Evolutionary conservation across 129 eudicot genomes (phyloP).

Genomic region (Smallanthus sonchifolius): DNA sequence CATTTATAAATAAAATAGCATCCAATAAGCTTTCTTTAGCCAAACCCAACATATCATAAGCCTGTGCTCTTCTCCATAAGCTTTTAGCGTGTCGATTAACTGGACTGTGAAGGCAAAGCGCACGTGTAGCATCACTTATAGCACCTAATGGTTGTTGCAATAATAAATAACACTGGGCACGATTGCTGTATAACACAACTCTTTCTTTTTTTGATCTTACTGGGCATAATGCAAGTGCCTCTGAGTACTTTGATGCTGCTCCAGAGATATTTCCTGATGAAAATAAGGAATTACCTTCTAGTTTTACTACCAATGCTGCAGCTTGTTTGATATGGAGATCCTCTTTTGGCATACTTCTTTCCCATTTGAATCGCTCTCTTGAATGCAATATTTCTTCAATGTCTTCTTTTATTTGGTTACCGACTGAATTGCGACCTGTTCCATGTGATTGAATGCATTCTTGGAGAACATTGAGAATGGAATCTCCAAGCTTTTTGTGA

Average conservation of each 20-base stretch:
- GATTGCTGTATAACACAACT: slow-evolving; percentile 80
- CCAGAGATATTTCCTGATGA: slow-evolving; percentile 89
- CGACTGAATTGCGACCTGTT: slow-evolving; percentile 54
- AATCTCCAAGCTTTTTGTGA: slow-evolving; percentile 87
- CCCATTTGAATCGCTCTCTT: slow-evolving; percentile 72
- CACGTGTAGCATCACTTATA: slow-evolving; percentile 94
- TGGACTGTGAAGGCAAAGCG: slow-evolving; percentile 84
- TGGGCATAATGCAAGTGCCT: slow-evolving; percentile 80
- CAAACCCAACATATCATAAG: slow-evolving; percentile 88
- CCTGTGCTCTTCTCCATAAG: slow-evolving; percentile 98
- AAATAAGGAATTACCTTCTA: slow-evolving; percentile 85
- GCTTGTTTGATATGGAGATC: slow-evolving; percentile 98
- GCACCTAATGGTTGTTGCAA: slow-evolving; percentile 85
- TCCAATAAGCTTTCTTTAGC: slow-evolving; percentile 93
- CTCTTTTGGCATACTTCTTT: slow-evolving; percentile 86
- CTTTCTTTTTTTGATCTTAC: slow-evolving; percentile 88
- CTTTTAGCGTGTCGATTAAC: slow-evolving; percentile 95
- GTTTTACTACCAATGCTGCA: slow-evolving; percentile 87
- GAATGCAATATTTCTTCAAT: slow-evolving; percentile 63
- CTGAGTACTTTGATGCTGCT: slow-evolving; percentile 90
- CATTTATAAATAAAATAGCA: slow-evolving; percentile 84
- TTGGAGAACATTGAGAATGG: slow-evolving; percentile 74
- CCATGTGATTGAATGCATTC: slow-evolving; percentile 75
- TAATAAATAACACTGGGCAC: slow-evolving; percentile 89
- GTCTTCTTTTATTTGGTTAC: slow-evolving; percentile 54